These are phyloP conservation scores for Apiotrichum porosum DNA, from an alignment of 1,284 basidiomycete species.

Conservation along the genomic window DNA sequence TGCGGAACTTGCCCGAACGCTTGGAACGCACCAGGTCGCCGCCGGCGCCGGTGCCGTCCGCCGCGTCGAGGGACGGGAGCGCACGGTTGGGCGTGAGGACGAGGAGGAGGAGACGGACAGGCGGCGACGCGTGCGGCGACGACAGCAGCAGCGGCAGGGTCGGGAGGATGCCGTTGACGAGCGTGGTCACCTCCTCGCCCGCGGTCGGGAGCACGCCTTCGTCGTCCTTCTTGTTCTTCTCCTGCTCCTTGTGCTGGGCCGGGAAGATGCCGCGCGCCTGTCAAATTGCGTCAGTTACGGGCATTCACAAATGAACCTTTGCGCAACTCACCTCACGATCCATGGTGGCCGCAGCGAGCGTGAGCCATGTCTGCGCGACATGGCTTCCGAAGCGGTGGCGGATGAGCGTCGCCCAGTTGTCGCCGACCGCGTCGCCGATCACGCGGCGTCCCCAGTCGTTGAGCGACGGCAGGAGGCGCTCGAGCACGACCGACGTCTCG, in stretches of 20 bases:
- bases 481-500: constrained; percentile 80
- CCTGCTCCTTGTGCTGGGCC: constrained; percentile 51
- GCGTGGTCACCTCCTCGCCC: constrained; percentile 47
- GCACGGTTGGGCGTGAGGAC: constrained; percentile 57
- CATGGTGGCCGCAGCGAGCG: constrained; percentile 66
- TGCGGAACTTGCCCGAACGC: constrained; percentile 44
- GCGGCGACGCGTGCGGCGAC: constrained; percentile 83
- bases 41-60: constrained; percentile 1
- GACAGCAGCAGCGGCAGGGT: constrained; percentile 62
- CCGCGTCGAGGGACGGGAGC: constrained; percentile 52
- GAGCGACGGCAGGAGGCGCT: constrained; percentile 83
- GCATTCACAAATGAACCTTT: too few relatives aligned
- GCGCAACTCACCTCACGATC: constrained; percentile 64
- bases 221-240: constrained; percentile 11
- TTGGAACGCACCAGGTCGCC: constrained; percentile 43
- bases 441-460: constrained; percentile 87
- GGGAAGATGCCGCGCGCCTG: constrained; percentile 64
- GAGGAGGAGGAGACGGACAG: constrained; percentile 69
- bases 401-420: constrained; percentile 70
- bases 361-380: constrained; percentile 82
- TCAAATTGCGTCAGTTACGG: too few relatives aligned
- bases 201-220: constrained; percentile 67
- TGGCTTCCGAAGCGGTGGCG: constrained; percentile 85
- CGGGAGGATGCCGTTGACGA: constrained; percentile 48
- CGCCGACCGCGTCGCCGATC: constrained; percentile 74